These are phyloP conservation scores for Pistacia integerrima DNA, from an alignment of 345 rosid species.

Conservation along the genomic window DNA sequence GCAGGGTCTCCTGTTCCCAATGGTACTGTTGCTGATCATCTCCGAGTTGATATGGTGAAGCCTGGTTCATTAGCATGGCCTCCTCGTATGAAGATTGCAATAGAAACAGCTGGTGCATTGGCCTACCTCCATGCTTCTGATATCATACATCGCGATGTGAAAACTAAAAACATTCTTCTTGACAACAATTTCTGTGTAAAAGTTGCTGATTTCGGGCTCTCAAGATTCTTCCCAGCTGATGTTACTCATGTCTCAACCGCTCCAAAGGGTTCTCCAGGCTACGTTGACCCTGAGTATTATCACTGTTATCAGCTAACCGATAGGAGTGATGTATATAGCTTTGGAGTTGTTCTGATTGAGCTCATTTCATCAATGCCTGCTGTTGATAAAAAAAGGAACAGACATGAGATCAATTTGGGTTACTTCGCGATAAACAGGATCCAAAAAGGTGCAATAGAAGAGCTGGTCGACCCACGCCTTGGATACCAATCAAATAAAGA, in stretches of 20 bases:
- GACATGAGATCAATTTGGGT: constrained; percentile 57
- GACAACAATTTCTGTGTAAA: constrained; percentile 56
- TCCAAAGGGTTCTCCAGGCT: constrained; percentile 79
- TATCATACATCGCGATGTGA: constrained; percentile 67
- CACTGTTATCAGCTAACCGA: constrained; percentile 59
- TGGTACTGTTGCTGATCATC: no score
- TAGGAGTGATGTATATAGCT: constrained; percentile 76
- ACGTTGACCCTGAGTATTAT: constrained; percentile 72
- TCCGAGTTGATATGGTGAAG: no score
- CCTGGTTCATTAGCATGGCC: constrained; percentile 35
- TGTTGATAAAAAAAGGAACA: constrained; percentile 55
- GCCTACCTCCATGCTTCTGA: constrained; percentile 65
- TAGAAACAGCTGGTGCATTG: constrained; percentile 62
- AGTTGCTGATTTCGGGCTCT: constrained; percentile 72
- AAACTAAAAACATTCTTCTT: constrained; percentile 68
- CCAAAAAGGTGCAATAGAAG: constrained; percentile 35
- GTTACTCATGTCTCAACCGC: constrained; percentile 70
- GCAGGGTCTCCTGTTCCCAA: no score
- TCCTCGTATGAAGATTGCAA: constrained; percentile 56
- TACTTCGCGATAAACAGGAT: constrained; percentile 63
- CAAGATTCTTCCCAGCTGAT: constrained; percentile 49
- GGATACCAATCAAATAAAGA: constrained; percentile 43
- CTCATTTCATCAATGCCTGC: constrained; percentile 71
- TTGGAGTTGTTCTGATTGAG: constrained; percentile 72
- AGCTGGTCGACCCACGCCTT: constrained; percentile 55